Percentiles rank a stretch among this genome's conserved stretches.
These are phyloP conservation scores for Neurospora sp. DNA, from an alignment of 495 filamentous ascomycete genomes.

Conservation along the genomic window DNA sequence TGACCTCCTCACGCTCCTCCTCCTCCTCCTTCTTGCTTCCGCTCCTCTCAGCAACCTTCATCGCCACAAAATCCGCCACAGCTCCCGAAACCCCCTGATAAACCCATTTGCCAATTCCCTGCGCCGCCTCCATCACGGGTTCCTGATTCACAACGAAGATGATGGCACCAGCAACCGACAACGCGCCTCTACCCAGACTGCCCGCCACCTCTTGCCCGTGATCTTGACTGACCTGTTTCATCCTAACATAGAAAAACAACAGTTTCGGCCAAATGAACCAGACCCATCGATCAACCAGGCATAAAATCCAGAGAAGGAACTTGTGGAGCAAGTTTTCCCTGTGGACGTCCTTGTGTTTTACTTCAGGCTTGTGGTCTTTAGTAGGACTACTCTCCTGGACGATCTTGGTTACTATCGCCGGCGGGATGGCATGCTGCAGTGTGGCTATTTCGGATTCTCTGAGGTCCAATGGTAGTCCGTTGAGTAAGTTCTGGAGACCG, in stretches of 20 bases:
- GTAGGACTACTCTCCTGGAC: not conserved
- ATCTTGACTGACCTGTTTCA: conserved; percentile 8
- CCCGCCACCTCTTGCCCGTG: not conserved
- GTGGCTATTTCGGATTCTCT: conserved; percentile 35
- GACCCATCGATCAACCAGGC: conserved; percentile 1
- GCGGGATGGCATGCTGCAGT: conserved; percentile 38
- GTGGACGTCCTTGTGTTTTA: not conserved
- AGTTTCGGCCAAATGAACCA: conserved; percentile 3
- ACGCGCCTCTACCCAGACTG: not conserved
- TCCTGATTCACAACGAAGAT: not conserved
- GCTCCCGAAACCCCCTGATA: conserved; percentile 10
- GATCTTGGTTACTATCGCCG: not conserved
- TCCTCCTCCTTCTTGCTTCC: not conserved
- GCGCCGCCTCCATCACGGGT: not conserved
- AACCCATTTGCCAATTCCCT: not conserved
- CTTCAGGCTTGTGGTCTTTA: not conserved
- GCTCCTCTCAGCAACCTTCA: not conserved
- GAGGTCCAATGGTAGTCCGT: conserved; percentile 52
- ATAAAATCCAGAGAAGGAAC: conserved; percentile 4
- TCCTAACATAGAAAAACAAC: not conserved
- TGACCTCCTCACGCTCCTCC: not conserved
- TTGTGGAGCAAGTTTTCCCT: conserved; percentile 5
- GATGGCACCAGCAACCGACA: not conserved
- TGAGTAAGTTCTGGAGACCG: conserved; percentile 54
- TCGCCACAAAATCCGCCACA: conserved; percentile 12